These are phyloP conservation scores for Musa troglodytarum DNA, from an alignment of 176 grass and related monocot genomes.

Conservation along the genomic window DNA sequence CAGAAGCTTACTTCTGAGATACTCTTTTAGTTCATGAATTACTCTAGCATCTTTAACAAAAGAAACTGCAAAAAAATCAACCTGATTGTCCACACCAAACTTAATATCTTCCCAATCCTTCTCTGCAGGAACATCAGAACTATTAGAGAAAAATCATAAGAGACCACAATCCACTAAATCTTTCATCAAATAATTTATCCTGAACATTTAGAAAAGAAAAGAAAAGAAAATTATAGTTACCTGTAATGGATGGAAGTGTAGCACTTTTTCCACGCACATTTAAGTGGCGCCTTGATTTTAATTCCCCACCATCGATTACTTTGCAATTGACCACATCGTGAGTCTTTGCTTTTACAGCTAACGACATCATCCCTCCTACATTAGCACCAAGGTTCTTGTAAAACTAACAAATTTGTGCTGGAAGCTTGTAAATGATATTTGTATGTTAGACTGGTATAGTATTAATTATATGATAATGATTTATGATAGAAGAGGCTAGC, in stretches of 20 bases:
- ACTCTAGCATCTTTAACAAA: conserved; percentile 93
- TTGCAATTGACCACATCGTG: conserved; percentile 62
- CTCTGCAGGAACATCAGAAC: conserved; percentile 40
- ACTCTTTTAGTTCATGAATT: conserved; percentile 81
- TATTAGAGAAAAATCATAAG: background rate
- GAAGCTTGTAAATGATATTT: too few species aligned
- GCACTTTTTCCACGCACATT: conserved; percentile 95
- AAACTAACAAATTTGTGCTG: too few species aligned
- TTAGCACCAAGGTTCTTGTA: too few species aligned
- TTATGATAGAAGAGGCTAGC: too few species aligned
- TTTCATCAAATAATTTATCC: background rate
- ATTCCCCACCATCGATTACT: conserved; percentile 87
- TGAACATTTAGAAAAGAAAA: background rate
- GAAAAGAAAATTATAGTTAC: conserved; percentile 13
- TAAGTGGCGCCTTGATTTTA: conserved; percentile 91
- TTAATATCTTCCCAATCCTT: conserved; percentile 99
- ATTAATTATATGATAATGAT: too few species aligned
- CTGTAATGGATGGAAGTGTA: conserved; percentile 89
- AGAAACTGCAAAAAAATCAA: conserved; percentile 96
- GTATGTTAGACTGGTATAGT: too few species aligned
- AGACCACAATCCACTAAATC: background rate
- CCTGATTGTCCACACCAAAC: conserved; percentile 77
- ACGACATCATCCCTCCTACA: conserved; percentile 90
- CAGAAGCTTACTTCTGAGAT: conserved; percentile 58
- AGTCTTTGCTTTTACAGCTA: conserved; percentile 71